Percentiles rank a stretch among this genome's conserved stretches.
Evolutionary conservation across 768 basidiomycete genomes (phyloP).

Genomic region (Phanerochaete carnosa): DNA sequence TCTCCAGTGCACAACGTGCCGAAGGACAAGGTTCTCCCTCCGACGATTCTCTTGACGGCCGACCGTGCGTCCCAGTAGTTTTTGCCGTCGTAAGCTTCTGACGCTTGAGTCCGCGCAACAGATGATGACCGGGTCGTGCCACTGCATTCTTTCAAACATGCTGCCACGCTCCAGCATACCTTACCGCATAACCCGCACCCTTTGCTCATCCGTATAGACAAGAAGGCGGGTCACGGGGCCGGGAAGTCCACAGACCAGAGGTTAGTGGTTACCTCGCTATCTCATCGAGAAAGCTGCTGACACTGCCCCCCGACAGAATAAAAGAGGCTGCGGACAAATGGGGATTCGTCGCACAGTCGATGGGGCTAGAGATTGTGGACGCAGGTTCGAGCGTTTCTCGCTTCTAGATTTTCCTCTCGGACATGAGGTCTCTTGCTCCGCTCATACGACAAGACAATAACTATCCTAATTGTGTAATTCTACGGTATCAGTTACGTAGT

Average conservation of each 20-base stretch:
- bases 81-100: neutral
- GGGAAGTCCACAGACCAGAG: slow-evolving; percentile 75
- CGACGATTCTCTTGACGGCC: slow-evolving; percentile 75
- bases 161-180: slow-evolving; percentile 71
- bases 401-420: too few relatives aligned
- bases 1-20: slow-evolving; percentile 84
- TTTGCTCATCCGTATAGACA: slow-evolving; percentile 72
- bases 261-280: slow-evolving; percentile 28
- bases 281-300: neutral
- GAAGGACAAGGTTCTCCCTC: slow-evolving; percentile 55
- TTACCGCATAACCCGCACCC: slow-evolving; percentile 67
- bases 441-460: too few relatives aligned
- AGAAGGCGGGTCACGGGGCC: slow-evolving; percentile 77
- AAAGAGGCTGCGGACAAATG: slow-evolving; percentile 76
- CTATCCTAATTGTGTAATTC: neutral
- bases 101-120: slow-evolving; percentile 22
- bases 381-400: too few relatives aligned
- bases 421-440: too few relatives aligned
- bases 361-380: slow-evolving; percentile 39
- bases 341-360: slow-evolving; percentile 67
- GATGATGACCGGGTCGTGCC: slow-evolving; percentile 89
- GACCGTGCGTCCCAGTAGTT: slow-evolving; percentile 56
- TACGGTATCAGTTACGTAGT: neutral
- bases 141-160: slow-evolving; percentile 80
- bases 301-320: slow-evolving; percentile 46